Conservation (phyloP, 192 early-diverging fungal genomes). For the Thamnidium elegans region DNA sequence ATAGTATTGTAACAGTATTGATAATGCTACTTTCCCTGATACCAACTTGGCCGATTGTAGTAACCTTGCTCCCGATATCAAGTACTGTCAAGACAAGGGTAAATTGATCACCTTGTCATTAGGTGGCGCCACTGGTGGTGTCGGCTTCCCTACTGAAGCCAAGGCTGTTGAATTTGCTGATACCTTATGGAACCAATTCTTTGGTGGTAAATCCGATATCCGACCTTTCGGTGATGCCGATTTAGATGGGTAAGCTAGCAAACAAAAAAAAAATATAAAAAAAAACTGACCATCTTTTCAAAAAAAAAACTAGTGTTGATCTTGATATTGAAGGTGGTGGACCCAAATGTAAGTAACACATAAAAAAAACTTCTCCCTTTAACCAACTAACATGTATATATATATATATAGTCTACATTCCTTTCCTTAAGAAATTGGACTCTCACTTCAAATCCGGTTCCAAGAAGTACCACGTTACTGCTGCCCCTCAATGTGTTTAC, state of each 20-base stretch:
- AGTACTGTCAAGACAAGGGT: conserved; percentile 62
- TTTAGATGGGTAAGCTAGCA: conserved; percentile 45
- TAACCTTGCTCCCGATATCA: conserved; percentile 56
- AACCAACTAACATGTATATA: neutral
- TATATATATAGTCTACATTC: conserved; percentile 43
- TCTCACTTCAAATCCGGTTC: conserved; percentile 40
- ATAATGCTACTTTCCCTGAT: conserved; percentile 49
- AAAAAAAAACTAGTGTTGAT: conserved; percentile 41
- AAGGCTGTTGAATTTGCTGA: conserved; percentile 52
- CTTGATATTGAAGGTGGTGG: conserved; percentile 62
- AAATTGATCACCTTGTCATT: conserved; percentile 61
- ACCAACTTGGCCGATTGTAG: conserved; percentile 56
- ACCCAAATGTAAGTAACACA: conserved; percentile 30
- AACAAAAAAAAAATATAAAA: neutral
- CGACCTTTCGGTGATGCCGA: conserved; percentile 61
- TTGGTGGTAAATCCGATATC: conserved; percentile 51
- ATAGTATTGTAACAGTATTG: conserved; percentile 39
- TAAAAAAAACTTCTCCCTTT: neutral
- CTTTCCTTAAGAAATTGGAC: conserved; percentile 49
- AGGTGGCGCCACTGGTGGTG: conserved; percentile 63
- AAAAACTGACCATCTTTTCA: neutral
- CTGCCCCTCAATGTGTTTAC: conserved; percentile 62
- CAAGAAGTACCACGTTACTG: conserved; percentile 57
- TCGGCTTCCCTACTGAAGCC: conserved; percentile 45
- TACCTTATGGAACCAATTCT: conserved; percentile 56